Percentiles rank a stretch among this genome's conserved stretches.
These are phyloP conservation scores for Coemansia sp. DNA, from an alignment of 192 early-diverging fungal species.

Conservation along the genomic window DNA sequence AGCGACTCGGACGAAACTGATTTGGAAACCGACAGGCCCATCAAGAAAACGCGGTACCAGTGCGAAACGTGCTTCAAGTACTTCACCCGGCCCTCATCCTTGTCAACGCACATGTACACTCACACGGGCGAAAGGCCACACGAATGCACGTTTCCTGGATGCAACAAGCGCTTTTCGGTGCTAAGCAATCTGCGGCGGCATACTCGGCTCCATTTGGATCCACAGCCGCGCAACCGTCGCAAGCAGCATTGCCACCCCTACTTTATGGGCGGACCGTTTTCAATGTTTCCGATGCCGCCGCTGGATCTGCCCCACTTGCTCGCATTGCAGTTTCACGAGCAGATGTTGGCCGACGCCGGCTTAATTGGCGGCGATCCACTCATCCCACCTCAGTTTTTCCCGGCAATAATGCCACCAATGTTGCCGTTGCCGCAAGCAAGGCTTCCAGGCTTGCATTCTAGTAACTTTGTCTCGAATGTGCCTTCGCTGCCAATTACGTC, in stretches of 20 bases:
- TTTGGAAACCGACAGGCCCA: neutral
- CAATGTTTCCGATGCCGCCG: neutral
- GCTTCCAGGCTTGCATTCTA: neutral
- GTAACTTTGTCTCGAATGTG: neutral
- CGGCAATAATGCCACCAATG: neutral
- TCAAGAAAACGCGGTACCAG: slow-evolving; percentile 51
- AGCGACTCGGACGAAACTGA: neutral
- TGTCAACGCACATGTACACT: slow-evolving; percentile 67
- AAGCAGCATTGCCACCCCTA: neutral
- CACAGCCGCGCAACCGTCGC: slow-evolving; percentile 4
- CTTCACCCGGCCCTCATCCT: slow-evolving; percentile 69
- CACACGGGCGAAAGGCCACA: slow-evolving; percentile 79
- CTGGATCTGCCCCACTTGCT: slow-evolving; percentile 3
- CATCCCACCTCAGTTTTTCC: neutral
- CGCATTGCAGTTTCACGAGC: neutral
- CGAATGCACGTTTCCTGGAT: slow-evolving; percentile 57
- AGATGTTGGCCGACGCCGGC: neutral
- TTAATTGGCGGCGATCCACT: neutral
- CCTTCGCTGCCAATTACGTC: neutral
- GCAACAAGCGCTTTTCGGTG: slow-evolving; percentile 68
- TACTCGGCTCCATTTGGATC: slow-evolving; percentile 25
- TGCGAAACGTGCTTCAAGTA: slow-evolving; percentile 62
- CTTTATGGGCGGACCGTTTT: neutral
- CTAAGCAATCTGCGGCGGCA: slow-evolving; percentile 77
- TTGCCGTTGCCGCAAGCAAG: neutral